Base-by-base conservation (phyloP, 306 rosid genomes). In the Hylodesmum podocarpum region DNA sequence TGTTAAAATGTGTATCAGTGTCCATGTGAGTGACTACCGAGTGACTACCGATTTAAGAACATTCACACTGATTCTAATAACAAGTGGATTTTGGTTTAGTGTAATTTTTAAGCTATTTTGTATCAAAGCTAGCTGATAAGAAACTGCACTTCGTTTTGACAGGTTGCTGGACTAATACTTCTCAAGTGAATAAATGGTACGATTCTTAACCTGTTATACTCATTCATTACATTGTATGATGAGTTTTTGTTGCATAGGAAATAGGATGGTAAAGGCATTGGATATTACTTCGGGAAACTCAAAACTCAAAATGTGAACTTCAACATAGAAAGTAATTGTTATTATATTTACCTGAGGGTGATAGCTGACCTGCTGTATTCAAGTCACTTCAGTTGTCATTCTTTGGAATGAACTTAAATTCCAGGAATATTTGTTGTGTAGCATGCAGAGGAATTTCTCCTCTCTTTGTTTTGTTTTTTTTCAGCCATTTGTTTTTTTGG, bases 141-240 rank as follows among this genome's bases (percentile, higher is more conserved):
- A 61, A 77, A 70, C 63, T 21, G 8, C 46, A 41, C 33, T 85
- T 81, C 76, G 21, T 70, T 83, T 83, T 92, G 87, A 81, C 97
- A 95, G 98, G 41, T 86, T 95, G 99, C 92, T 95, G 99, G 99
- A 86, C 27, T 73, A 74, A 82, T 69, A 87, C 92, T 69, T 73
- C 81, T 27, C 87, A 82, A 51, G 90, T 95, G 74, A 81, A 80
- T 12, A 72, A 88, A 77, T 95, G 99, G 98, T 92, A 90, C 78
- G 34, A 12, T 34, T 50, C 66, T 64, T 27, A 58, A 72, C 61
- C 55, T 75, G 41, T 39, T 71, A 62, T 66, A 41, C 36, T 54
- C 58, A 8, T 53, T 72, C 69, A 21, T 77, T 73, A 33, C 29
- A 64, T 67, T 61, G 28, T 57, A 25, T 19, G 49, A 61, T 28